These are phyloP conservation scores for Gossypium laxum DNA, from an alignment of 441 rosid genomes.

Conservation along the genomic window DNA sequence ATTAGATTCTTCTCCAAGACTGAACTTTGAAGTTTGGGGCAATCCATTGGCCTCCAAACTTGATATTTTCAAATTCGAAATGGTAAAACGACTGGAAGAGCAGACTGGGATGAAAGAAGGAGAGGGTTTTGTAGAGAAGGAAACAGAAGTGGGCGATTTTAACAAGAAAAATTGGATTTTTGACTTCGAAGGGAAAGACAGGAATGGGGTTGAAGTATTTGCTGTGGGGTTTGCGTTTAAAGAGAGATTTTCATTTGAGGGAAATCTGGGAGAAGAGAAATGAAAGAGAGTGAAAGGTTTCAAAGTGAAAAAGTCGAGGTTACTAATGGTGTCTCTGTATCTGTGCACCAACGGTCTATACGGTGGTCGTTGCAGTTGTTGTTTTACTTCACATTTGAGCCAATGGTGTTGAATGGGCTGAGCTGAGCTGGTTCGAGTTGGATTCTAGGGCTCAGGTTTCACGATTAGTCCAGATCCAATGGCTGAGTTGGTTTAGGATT, in stretches of 20 bases:
- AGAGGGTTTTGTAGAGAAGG: conserved; percentile 10
- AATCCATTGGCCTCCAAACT: conserved; percentile 12
- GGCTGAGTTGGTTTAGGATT: background rate
- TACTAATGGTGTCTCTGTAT: background rate
- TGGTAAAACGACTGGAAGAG: conserved; percentile 21
- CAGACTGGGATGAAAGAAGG: conserved; percentile 23
- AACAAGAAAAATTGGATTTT: conserved; percentile 18
- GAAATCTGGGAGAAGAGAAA: background rate
- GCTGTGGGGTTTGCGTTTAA: conserved; percentile 8
- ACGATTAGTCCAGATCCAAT: background rate
- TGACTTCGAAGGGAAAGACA: conserved; percentile 16
- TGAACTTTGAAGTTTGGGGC: conserved; percentile 18
- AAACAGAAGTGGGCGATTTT: conserved; percentile 11
- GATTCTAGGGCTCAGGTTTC: background rate
- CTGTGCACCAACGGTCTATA: background rate
- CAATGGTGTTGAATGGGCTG: background rate
- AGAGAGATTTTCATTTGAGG: conserved; percentile 31
- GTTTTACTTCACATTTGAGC: background rate
- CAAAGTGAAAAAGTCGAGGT: background rate
- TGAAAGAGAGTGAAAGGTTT: background rate
- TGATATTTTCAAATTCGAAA: background rate
- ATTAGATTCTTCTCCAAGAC: conserved; percentile 22
- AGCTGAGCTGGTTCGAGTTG: background rate
- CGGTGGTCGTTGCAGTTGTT: background rate
- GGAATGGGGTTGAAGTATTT: conserved; percentile 16